Base-by-base conservation (phyloP, 306 rosid species). In the Benincasa hispida region DNA sequence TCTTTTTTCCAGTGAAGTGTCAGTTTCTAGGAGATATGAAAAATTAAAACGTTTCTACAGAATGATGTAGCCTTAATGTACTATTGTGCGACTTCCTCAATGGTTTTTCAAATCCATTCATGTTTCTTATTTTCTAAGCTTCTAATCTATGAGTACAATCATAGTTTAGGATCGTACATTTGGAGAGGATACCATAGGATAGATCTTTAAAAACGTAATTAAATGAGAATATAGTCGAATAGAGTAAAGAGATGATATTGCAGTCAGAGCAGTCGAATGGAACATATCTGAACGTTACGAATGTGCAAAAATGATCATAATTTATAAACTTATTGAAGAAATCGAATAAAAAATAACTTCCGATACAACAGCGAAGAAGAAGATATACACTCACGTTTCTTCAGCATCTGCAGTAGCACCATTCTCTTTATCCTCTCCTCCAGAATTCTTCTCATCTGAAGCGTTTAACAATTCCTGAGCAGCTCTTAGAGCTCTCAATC, bases 401-500 rank as follows among this genome's bases (percentile, higher is more conserved):
- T 83, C 82, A 2, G 32, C 6, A 75, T 74, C 67, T 62, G 47
- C 74, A 50, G 79, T 55, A 14, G 78, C 78, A 42, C 75, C 77
- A 15, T 81, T 77, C 57, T 61, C 77, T 58, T 82, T 67, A 63
- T 41, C 78, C 60, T 82, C 76, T 78, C 15, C 84, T 74, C 75
- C 82, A 14, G 78, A 13, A 57, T 84, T 65, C 5, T 82, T 79
- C 30, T 81, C 89, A 58, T 93, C 96, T 6, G 97, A 87, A 67
- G 87, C 77, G 80, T 13, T 87, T 39, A 84, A 76, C 54, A 94
- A 83, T 67, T 90, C 86, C 41, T 87, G 93, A 19, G 99, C 97
- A 22, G 93, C 88, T 81, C 87, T 89, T 8, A 92, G 91, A 24
- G 99, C 91, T 50, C 67, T 87, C 9, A 92, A 84, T 81, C 95